A percentile compares a stretch with the other conserved stretches of the same genome.
Evolutionary conservation across 225 moss, liverwort and hornwort species (phyloP).

Genomic region (Antitrichia curtipendula): DNA sequence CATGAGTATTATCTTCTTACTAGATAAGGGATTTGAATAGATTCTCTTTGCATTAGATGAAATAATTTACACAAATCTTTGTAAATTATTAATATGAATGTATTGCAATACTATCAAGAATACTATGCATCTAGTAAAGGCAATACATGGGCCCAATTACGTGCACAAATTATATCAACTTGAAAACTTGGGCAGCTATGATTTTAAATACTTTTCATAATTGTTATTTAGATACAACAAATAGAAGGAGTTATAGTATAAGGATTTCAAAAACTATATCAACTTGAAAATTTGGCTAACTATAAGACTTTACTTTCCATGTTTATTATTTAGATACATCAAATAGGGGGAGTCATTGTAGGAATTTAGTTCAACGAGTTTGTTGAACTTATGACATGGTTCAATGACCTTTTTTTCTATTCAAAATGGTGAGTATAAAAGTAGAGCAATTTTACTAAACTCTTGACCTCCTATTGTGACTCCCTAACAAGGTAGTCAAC

Average conservation of each 20-base stretch:
- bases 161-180: background rate
- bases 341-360: background rate
- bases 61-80: background rate
- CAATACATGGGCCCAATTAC: background rate
- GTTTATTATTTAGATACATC: background rate
- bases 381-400: fast-evolving
- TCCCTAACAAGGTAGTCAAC: background rate
- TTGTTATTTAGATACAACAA: background rate
- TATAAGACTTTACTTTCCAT: fast-evolving
- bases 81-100: background rate
- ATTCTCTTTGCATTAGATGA: fast-evolving
- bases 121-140: background rate
- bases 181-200: background rate
- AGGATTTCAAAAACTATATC: background rate
- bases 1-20: background rate
- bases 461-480: background rate
- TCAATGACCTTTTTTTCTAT: fast-evolving
- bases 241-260: background rate
- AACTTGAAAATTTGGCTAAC: background rate
- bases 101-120: background rate
- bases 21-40: fast-evolving
- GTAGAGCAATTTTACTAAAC: fast-evolving
- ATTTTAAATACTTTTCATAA: fast-evolving
- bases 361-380: fast-evolving
- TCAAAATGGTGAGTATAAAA: background rate